Base-by-base conservation (phyloP, 2,329 filamentous ascomycete genomes). In the Verticillium albo-atrum region DNA sequence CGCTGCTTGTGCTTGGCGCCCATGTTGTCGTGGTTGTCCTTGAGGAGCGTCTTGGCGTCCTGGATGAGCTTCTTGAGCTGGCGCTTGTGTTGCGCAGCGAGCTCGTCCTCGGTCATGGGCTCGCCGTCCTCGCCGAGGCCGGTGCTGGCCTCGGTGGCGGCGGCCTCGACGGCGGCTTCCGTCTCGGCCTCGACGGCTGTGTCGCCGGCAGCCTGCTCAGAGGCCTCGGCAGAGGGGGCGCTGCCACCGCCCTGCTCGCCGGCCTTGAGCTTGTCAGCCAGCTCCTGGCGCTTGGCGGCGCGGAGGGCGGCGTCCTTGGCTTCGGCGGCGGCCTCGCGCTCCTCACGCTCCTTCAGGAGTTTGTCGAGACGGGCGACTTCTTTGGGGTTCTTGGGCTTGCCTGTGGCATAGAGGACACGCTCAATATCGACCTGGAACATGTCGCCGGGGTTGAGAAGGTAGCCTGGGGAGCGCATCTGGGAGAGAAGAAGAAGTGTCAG, bases 341-440 rank as follows among this genome's bases (percentile, higher is more conserved):
- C 68, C 53, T 71, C 68, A 35, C 66, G 68, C 55, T 59, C 61
- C 56, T 63, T 62, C 25, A 63, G 51, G 35, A 60, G 63, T 55
- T 59, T 57, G 37, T 27, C 27, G 42, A 57, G 28, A 20, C 55
- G 55, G 26, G 55, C 55, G n/a, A 58, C 54, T 52, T 59, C 59
- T 30, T 57, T 52, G 51, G 65, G 42, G 63, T 81, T 74, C 75
- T 92, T 95, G 55, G 85, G 83, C 27, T 84, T 82, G 60, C 95
- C 95, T 1, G 93, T 97, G 34, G 91, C 94, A 68, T 84, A 93
- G 75, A 99, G 82, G 59, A 99, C 95, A 67, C 89, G 87, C 42
- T 97, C 91, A 35, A 90, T 83, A 23, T 97, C 90, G 68, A 99
- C 94, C 73, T 96, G 92, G 82, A 99, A 99, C 87, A 99, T 91